Percentiles rank a stretch among this genome's conserved stretches.
Evolutionary conservation across 2,329 filamentous ascomycete genomes (phyloP).

Genomic region (Aschersonia sp.): DNA sequence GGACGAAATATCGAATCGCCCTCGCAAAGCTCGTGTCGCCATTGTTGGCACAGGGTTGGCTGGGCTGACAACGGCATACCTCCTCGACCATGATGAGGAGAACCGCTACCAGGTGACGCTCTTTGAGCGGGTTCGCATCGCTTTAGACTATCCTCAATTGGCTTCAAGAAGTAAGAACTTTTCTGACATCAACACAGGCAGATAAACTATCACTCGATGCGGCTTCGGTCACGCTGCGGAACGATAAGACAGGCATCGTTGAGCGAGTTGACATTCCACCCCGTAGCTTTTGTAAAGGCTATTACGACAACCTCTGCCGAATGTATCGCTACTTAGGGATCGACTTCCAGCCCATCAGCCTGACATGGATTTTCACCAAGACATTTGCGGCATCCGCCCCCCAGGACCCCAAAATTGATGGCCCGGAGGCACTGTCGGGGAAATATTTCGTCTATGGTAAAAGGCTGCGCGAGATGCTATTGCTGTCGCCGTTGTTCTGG

Average conservation of each 20-base stretch:
- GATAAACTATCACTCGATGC: constrained; percentile 20
- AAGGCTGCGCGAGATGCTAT: constrained; percentile 33
- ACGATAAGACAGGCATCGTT: constrained; percentile 12
- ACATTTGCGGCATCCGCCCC: constrained; percentile 5
- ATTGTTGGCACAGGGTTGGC: constrained; percentile 23
- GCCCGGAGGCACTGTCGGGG: constrained; percentile 10
- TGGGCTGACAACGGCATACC: constrained; percentile 19
- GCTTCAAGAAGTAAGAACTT: not conserved
- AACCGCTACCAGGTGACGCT: constrained; percentile 18
- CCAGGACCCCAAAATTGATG: constrained; percentile 1
- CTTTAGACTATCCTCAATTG: no score
- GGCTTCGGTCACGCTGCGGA: constrained; percentile 20
- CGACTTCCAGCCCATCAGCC: constrained; percentile 31
- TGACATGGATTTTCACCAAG: constrained; percentile 36
- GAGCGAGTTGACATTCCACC: constrained; percentile 25
- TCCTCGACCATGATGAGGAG: constrained; percentile 17
- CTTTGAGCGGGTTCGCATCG: constrained; percentile 19
- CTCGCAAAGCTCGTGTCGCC: constrained; percentile 10
- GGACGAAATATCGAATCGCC: not conserved
- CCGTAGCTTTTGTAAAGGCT: constrained; percentile 24
- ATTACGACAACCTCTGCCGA: constrained; percentile 37
- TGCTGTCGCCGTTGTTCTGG: constrained; percentile 21
- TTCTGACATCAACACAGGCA: constrained; percentile 11
- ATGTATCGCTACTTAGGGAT: constrained; percentile 42
- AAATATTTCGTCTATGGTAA: constrained; percentile 39